phyloP scores from a whole-genome alignment of 768 basidiomycete genomes.

The Tulasnella sp. region DNA sequence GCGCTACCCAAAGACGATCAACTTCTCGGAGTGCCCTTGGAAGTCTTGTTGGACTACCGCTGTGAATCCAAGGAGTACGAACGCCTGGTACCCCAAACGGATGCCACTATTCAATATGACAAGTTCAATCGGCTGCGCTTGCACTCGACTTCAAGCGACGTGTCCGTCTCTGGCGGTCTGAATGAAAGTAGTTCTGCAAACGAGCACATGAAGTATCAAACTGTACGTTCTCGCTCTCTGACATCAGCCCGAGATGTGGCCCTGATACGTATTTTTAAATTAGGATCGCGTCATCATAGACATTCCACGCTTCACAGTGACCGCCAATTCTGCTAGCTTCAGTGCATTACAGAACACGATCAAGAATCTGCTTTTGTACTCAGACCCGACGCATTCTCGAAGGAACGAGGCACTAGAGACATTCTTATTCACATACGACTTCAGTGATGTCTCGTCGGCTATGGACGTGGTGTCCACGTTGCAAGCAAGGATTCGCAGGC shows the following conservation, averaged over 20 bases:
- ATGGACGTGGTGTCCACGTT: constrained; percentile 58
- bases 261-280: background rate
- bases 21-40: constrained; percentile 59
- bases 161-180: background rate
- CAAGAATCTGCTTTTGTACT: constrained; percentile 78
- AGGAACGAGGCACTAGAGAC: constrained; percentile 70
- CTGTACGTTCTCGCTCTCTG: constrained; percentile 31
- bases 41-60: constrained; percentile 75
- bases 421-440: constrained; percentile 79
- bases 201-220: constrained; percentile 53
- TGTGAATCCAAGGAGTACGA: constrained; percentile 78
- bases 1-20: background rate
- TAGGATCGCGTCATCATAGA: constrained; percentile 75
- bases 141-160: constrained; percentile 53
- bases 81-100: constrained; percentile 79
- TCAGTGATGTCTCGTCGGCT: constrained; percentile 62
- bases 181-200: constrained; percentile 20
- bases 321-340: constrained; percentile 74
- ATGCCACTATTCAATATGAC: constrained; percentile 78
- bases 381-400: constrained; percentile 72
- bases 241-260: background rate
- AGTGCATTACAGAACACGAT: constrained; percentile 77
- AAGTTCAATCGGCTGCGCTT: constrained; percentile 88
- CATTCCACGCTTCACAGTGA: constrained; percentile 78
- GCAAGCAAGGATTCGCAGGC: constrained; percentile 53